Conservation (phyloP, 2,329 filamentous ascomycete species). For the Aureobasidium sp. region DNA sequence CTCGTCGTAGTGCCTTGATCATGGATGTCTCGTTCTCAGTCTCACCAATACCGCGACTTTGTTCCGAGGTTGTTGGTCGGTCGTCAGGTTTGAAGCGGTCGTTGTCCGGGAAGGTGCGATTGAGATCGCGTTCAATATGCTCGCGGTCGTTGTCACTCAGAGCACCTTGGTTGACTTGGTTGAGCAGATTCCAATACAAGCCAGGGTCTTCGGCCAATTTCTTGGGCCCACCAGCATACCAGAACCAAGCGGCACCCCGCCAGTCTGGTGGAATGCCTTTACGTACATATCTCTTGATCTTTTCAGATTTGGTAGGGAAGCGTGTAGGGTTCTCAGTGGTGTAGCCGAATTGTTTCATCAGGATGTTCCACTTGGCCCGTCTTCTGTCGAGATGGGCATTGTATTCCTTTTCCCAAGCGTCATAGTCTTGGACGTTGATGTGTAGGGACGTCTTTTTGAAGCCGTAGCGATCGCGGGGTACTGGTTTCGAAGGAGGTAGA, state of each 20-base stretch:
- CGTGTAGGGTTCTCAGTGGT: slow-evolving; percentile 61
- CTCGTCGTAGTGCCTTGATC: slow-evolving; percentile 70
- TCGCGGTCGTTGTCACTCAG: slow-evolving; percentile 69
- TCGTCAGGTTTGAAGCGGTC: slow-evolving; percentile 69
- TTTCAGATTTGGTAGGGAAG: slow-evolving; percentile 72
- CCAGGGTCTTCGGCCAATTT: slow-evolving; percentile 68
- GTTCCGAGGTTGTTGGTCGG: slow-evolving; percentile 21
- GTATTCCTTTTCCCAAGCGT: slow-evolving; percentile 71
- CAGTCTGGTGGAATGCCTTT: slow-evolving; percentile 93
- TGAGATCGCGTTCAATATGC: slow-evolving; percentile 85
- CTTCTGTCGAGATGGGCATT: slow-evolving; percentile 64
- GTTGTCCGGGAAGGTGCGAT: slow-evolving; percentile 93
- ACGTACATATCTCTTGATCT: slow-evolving; percentile 80
- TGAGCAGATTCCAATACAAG: slow-evolving; percentile 63
- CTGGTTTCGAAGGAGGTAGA: slow-evolving; percentile 13
- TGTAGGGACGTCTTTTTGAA: slow-evolving; percentile 77
- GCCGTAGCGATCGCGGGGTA: slow-evolving; percentile 70
- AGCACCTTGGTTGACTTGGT: slow-evolving; percentile 52
- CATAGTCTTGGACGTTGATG: slow-evolving; percentile 49
- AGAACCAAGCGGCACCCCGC: slow-evolving; percentile 95
- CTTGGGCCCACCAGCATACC: slow-evolving; percentile 79
- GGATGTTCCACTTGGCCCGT: slow-evolving; percentile 69
- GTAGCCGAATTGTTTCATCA: slow-evolving; percentile 31
- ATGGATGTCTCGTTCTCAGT: slow-evolving; percentile 59
- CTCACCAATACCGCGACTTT: slow-evolving; percentile 17